Percentiles rank a stretch among this genome's conserved stretches.
Evolutionary conservation across 495 filamentous ascomycete genomes (phyloP).

Genomic region (Sabuloglossum arenarium): DNA sequence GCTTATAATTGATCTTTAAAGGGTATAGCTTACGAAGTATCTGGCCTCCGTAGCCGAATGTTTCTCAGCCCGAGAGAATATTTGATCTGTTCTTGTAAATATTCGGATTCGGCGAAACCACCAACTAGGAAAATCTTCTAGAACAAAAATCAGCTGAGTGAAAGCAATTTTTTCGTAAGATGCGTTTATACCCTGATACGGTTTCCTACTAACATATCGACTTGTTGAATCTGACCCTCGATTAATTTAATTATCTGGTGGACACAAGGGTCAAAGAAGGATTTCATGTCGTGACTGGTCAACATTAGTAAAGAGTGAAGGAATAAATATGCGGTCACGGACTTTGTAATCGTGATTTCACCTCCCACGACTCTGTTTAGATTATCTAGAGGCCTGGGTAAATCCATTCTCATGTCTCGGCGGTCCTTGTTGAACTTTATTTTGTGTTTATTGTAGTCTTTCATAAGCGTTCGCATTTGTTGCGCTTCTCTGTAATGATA

Average conservation of each 20-base stretch:
- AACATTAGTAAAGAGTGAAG: background rate
- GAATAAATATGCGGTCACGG: background rate
- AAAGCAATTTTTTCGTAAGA: background rate
- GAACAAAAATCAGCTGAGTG: background rate
- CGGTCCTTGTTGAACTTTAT: background rate
- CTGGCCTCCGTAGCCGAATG: conserved; percentile 6
- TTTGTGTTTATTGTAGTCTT: background rate
- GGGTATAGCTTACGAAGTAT: conserved; percentile 5
- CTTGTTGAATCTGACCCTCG: background rate
- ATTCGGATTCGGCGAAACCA: conserved; percentile 8
- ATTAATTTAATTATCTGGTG: background rate
- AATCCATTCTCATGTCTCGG: conserved; percentile 5
- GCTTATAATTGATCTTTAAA: background rate
- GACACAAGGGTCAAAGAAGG: background rate
- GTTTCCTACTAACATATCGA: background rate
- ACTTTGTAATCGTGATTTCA: conserved; percentile 7
- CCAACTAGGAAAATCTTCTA: conserved; percentile 11
- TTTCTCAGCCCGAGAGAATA: background rate
- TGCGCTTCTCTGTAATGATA: conserved; percentile 8
- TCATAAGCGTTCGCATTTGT: background rate
- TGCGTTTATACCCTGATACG: background rate
- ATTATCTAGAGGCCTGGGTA: conserved; percentile 6
- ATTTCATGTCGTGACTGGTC: background rate
- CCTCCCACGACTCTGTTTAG: conserved; percentile 5
- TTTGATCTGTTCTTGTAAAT: conserved; percentile 6